phyloP scores from a whole-genome alignment of 2,329 filamentous ascomycete species.

The Hirsutella rhossiliensis region DNA sequence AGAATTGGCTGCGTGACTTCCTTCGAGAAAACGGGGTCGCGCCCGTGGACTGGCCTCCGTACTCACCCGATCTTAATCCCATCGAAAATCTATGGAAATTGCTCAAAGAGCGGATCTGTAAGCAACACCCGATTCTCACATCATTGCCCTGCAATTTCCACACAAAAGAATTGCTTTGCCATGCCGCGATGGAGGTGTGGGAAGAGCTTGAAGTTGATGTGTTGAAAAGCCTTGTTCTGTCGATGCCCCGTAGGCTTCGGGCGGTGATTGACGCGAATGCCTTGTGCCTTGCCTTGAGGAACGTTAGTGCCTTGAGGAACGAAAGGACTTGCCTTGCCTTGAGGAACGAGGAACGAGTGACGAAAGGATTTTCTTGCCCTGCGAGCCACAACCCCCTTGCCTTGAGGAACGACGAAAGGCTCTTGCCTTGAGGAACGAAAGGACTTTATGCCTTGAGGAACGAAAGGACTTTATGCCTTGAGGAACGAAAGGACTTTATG shows the following conservation, averaged over 20 bases:
- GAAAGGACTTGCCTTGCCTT: too few species aligned
- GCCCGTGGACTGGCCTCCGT: not conserved
- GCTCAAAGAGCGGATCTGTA: not conserved
- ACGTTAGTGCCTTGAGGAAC: too few species aligned
- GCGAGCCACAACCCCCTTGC: too few species aligned
- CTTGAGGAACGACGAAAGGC: too few species aligned
- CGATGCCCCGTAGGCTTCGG: not conserved
- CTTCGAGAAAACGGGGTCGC: not conserved
- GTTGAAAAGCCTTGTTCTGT: not conserved
- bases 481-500: too few species aligned
- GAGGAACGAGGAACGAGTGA: too few species aligned
- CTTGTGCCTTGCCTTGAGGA: too few species aligned
- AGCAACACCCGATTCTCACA: not conserved
- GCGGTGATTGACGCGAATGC: too few species aligned
- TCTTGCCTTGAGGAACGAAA: too few species aligned
- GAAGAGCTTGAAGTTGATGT: not conserved
- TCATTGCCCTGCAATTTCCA: not conserved
- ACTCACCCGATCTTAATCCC: not conserved
- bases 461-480: too few species aligned
- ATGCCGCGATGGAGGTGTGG: not conserved
- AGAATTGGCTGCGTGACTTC: not conserved
- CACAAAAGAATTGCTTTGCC: not conserved
- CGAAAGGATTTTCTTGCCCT: too few species aligned
- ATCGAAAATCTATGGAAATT: not conserved
- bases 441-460: too few species aligned